phyloP scores from a whole-genome alignment of 1,139 yeast species.

The Taphrina sp. region DNA sequence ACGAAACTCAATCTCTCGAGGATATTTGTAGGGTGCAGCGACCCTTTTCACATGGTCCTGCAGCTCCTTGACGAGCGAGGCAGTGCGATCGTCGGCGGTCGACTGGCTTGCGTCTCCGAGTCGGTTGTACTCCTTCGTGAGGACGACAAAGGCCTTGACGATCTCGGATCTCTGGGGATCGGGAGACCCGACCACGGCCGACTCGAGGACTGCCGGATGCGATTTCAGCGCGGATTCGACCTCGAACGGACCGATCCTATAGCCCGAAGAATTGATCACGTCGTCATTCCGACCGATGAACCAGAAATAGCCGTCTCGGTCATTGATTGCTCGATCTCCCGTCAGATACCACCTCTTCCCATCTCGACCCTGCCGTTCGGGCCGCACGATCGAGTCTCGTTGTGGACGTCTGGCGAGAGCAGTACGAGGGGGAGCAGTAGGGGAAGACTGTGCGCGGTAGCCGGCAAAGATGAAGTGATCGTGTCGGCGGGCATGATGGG shows the following conservation, averaged over 20 bases:
- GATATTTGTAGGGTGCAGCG: constrained; percentile 3
- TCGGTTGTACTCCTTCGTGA: not conserved
- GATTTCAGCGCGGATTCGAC: not conserved
- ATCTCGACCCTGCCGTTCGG: not conserved
- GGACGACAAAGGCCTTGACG: not conserved
- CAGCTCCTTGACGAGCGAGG: not conserved
- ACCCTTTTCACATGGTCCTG: not conserved
- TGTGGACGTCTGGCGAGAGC: no score
- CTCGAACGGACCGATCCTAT: not conserved
- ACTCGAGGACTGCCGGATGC: not conserved
- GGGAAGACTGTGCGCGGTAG: not conserved
- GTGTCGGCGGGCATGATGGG: not conserved
- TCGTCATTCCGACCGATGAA: constrained; percentile 2
- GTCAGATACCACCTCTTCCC: not conserved
- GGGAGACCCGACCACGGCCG: constrained; percentile 1
- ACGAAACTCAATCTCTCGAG: not conserved
- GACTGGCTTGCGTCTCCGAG: no score
- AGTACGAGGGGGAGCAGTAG: not conserved
- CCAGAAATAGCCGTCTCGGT: not conserved
- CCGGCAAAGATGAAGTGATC: not conserved
- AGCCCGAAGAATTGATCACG: not conserved
- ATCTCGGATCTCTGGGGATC: not conserved
- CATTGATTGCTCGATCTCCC: not conserved
- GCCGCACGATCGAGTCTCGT: no score
- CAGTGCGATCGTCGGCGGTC: no score